Base-by-base conservation (phyloP, 208 protist genomes). In the Porcisia hertigi region DNA sequence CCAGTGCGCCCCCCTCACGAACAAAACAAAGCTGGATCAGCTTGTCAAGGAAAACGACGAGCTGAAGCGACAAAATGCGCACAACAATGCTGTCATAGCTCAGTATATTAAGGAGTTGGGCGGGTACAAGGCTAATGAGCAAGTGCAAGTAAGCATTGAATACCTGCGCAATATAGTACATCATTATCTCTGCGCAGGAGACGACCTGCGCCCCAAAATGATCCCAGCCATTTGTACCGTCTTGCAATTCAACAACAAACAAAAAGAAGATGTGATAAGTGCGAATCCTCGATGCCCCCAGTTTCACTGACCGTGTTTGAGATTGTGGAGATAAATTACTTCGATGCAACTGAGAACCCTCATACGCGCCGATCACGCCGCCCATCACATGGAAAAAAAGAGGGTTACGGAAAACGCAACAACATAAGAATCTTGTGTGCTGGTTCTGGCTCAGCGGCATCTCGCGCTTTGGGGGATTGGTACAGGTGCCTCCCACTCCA, bases 171-270 rank as follows among this genome's bases (percentile, higher is more conserved):
- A 95, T 74, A 88, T 97, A 43, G 77, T 97, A 16, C 74, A 90
- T 5, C 91, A 92, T 72, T 97, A 89, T 59, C 84, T 97, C 18
- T 94, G 85, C 52, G 79, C 91, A 0, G 74, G 75, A 25, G 88
- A 91, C 14, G 87, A 91, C 16, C 41, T 94, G 43, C 89, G 93
- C 2, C 77, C 91, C 6, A 87, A 94, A 73, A 95, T 97, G 90
- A 92, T 97, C 18, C 93, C 93, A 0, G 93, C 91, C 9, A 97
- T 97, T 63, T 83, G 87, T n/a, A 94, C 93, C 9, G 91, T 95
- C 9, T 76, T 97, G 52, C 90, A 94, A 65, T 95, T 97, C 77
- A 91, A 64, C 25, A 65, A 59, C n/a, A 84, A 84, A 55, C 91
- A 97, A 80, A 97, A 95, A 75, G 76, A 88, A 76, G 87, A 84